Conservation (phyloP, 495 filamentous ascomycete genomes). For the Xylaria curta region DNA sequence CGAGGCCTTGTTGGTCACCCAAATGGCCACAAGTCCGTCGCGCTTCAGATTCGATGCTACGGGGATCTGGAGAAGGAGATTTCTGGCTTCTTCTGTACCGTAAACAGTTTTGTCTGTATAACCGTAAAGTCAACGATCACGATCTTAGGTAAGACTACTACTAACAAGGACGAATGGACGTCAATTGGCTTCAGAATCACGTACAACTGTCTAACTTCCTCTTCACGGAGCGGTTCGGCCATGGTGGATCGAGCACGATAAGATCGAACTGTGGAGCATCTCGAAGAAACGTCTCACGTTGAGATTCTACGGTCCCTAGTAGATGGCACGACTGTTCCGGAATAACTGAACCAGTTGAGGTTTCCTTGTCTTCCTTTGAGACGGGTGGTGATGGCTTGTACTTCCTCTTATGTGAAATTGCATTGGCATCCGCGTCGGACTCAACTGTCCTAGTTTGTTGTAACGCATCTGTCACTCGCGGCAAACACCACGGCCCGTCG, state of each 20-base stretch:
- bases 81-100: slow-evolving; percentile 42
- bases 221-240: slow-evolving; percentile 87
- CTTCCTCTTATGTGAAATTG: slow-evolving; percentile 33
- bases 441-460: background rate
- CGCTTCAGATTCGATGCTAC: slow-evolving; percentile 61
- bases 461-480: slow-evolving; percentile 34
- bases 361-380: slow-evolving; percentile 2
- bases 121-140: background rate
- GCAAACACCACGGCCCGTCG: slow-evolving; percentile 54
- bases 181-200: background rate
- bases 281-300: slow-evolving; percentile 39
- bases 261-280: slow-evolving; percentile 69
- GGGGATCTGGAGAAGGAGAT: slow-evolving; percentile 58
- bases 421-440: slow-evolving; percentile 6
- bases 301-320: slow-evolving; percentile 48
- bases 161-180: background rate
- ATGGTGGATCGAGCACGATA: slow-evolving; percentile 89
- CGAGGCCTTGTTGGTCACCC: slow-evolving; percentile 83
- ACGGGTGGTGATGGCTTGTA: slow-evolving; percentile 16
- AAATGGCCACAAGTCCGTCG: slow-evolving; percentile 72
- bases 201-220: slow-evolving; percentile 64
- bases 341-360: slow-evolving; percentile 28
- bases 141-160: background rate
- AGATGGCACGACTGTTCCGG: slow-evolving; percentile 46
- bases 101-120: slow-evolving; percentile 57